Percentiles rank a stretch among this genome's conserved stretches.
Evolutionary conservation across 352 stramenopile species (phyloP).

Genomic region (Phytophthora macrochlamydospora): DNA sequence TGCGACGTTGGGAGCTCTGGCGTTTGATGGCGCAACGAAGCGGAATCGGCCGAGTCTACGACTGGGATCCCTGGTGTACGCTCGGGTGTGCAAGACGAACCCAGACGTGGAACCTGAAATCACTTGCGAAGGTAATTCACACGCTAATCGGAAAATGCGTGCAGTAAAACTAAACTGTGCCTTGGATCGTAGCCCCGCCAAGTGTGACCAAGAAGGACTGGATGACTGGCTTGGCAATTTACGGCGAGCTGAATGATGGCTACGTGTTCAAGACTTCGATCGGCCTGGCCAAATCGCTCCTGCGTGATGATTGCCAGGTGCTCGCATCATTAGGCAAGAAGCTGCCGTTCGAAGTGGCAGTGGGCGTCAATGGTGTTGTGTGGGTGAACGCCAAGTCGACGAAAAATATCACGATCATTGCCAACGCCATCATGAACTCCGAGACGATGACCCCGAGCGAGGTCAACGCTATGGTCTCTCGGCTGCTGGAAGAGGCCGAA

Average conservation of each 20-base stretch:
- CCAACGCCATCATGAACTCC: conserved; percentile 89
- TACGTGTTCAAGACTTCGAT: conserved; percentile 91
- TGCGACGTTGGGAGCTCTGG: conserved; percentile 75
- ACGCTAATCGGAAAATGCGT: no score
- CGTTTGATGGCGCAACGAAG: conserved; percentile 98
- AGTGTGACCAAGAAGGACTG: conserved; percentile 95
- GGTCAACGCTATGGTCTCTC: conserved; percentile 78
- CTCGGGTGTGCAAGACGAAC: conserved; percentile 89
- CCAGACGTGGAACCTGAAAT: conserved; percentile 94
- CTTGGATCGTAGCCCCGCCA: conserved; percentile 54
- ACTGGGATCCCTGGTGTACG: conserved; percentile 95
- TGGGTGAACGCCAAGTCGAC: conserved; percentile 94
- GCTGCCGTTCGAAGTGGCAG: conserved; percentile 95
- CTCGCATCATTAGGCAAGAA: conserved; percentile 81
- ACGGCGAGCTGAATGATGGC: conserved; percentile 94
- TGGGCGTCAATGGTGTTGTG: conserved; percentile 96
- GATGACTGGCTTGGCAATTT: conserved; percentile 98
- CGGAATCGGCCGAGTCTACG: conserved; percentile 95
- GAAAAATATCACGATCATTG: conserved; percentile 86
- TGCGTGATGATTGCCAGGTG: conserved; percentile 80
- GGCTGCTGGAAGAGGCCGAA: conserved; percentile 64
- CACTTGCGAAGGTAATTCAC: conserved; percentile 88
- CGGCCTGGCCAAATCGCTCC: conserved; percentile 69
- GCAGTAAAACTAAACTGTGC: no score
- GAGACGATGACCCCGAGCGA: conserved; percentile 85